Percentiles rank a stretch among this genome's conserved stretches.
Evolutionary conservation across 1,284 basidiomycete genomes (phyloP).

Genomic region (Rhodotorula sp.): DNA sequence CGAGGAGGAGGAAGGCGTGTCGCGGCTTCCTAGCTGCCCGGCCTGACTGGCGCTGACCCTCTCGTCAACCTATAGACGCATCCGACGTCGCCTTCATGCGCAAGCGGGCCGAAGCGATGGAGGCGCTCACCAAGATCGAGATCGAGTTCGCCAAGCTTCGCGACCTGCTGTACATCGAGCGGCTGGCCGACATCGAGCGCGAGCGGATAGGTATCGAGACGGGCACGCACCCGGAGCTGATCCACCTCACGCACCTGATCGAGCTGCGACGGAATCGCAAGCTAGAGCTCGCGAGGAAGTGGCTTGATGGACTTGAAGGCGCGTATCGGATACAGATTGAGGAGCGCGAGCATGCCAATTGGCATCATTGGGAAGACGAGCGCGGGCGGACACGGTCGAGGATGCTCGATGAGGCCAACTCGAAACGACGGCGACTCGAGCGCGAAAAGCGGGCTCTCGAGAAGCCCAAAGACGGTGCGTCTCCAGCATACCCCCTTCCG

Average conservation of each 20-base stretch:
- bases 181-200: conserved; percentile 56
- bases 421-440: conserved; percentile 74
- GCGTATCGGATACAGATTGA: conserved; percentile 70
- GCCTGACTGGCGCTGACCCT: background rate
- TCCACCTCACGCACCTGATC: conserved; percentile 62
- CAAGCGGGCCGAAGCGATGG: conserved; percentile 52
- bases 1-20: conserved; percentile 36
- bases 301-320: conserved; percentile 61
- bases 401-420: conserved; percentile 76
- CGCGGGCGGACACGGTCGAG: conserved; percentile 71
- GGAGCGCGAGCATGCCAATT: conserved; percentile 58
- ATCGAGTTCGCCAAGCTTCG: conserved; percentile 57
- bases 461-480: conserved; percentile 65
- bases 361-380: conserved; percentile 64
- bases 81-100: conserved; percentile 34
- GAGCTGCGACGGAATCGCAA: conserved; percentile 48
- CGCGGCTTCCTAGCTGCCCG: rapidly evolving
- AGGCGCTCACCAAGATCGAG: conserved; percentile 56
- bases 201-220: conserved; percentile 56
- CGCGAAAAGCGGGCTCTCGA: conserved; percentile 72
- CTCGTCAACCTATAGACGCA: background rate
- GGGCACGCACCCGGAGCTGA: conserved; percentile 78
- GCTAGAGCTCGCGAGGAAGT: conserved; percentile 47
- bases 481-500: background rate
- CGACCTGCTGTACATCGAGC: conserved; percentile 57